Conservation (phyloP, 108 stramenopile genomes). For the Cyclotella sp. region DNA sequence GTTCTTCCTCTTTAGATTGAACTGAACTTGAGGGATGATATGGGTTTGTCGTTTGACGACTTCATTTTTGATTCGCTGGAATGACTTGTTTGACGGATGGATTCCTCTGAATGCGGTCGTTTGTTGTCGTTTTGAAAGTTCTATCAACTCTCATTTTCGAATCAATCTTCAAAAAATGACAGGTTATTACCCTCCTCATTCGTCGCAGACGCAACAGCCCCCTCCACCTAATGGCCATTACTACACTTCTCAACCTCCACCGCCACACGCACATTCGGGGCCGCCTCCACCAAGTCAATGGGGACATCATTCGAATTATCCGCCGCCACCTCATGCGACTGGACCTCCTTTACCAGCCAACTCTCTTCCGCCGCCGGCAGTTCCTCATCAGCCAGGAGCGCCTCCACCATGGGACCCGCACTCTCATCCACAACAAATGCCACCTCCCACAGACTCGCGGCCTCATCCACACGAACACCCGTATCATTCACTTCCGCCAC, state of each 20-base stretch:
- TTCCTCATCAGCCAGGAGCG: constrained; percentile 3
- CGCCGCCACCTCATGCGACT: constrained; percentile 20
- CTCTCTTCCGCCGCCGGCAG: not conserved
- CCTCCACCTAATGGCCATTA: constrained; percentile 25
- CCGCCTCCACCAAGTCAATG: constrained; percentile 31
- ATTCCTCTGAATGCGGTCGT: too few relatives aligned
- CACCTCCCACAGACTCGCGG: constrained; percentile 20
- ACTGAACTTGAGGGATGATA: too few relatives aligned
- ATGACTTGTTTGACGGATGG: too few relatives aligned
- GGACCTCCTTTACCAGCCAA: constrained; percentile 4
- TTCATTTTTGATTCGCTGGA: too few relatives aligned
- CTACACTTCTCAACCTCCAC: constrained; percentile 32
- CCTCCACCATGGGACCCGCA: constrained; percentile 25
- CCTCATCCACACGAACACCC: constrained; percentile 19
- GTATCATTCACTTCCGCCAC: constrained; percentile 31
- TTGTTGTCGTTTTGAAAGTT: not conserved
- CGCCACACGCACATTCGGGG: constrained; percentile 22
- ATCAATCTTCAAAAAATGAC: not conserved
- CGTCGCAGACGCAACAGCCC: constrained; percentile 16
- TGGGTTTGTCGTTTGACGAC: too few relatives aligned
- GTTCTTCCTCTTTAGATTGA: too few relatives aligned
- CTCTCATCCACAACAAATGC: constrained; percentile 20
- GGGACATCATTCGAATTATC: constrained; percentile 28
- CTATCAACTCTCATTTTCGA: not conserved
- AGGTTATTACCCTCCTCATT: constrained; percentile 25